Evolutionary conservation across 371 early-diverging fungal species (phyloP).

Genomic region (Saksenaea vasiformis): DNA sequence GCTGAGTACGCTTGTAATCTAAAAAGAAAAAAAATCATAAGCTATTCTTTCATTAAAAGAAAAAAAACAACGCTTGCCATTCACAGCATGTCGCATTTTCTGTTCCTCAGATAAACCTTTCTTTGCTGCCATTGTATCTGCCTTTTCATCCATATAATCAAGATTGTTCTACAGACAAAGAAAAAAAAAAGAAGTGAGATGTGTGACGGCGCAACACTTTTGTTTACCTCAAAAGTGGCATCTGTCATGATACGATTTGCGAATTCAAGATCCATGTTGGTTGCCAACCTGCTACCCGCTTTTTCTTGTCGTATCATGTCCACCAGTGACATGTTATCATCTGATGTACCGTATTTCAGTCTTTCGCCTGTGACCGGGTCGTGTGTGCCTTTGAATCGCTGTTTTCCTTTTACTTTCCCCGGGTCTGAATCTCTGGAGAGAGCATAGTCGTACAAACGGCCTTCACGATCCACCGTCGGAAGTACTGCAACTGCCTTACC

Average conservation of each 20-base stretch:
- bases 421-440: conserved; percentile 14
- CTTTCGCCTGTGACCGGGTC: conserved; percentile 60
- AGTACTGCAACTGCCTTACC: conserved; percentile 41
- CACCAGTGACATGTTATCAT: conserved; percentile 53
- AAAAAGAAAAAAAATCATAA: not conserved
- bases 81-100: conserved; percentile 64
- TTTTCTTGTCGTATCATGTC: conserved; percentile 74
- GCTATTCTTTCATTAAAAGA: not conserved
- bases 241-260: conserved; percentile 80
- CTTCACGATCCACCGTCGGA: conserved; percentile 70
- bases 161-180: conserved; percentile 53
- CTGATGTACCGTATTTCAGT: conserved; percentile 58
- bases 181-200: not conserved
- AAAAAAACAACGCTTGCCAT: conserved; percentile 36
- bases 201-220: not conserved
- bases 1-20: conserved; percentile 73
- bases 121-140: conserved; percentile 74
- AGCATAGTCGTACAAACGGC: conserved; percentile 55
- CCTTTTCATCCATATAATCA: conserved; percentile 93
- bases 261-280: conserved; percentile 67
- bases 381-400: conserved; percentile 52
- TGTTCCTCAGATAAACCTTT: conserved; percentile 63
- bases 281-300: conserved; percentile 46
- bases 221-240: conserved; percentile 60
- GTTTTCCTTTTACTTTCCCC: conserved; percentile 46